Evolutionary conservation across 306 rosid genomes (phyloP).

Genomic region (Malus fusca): DNA sequence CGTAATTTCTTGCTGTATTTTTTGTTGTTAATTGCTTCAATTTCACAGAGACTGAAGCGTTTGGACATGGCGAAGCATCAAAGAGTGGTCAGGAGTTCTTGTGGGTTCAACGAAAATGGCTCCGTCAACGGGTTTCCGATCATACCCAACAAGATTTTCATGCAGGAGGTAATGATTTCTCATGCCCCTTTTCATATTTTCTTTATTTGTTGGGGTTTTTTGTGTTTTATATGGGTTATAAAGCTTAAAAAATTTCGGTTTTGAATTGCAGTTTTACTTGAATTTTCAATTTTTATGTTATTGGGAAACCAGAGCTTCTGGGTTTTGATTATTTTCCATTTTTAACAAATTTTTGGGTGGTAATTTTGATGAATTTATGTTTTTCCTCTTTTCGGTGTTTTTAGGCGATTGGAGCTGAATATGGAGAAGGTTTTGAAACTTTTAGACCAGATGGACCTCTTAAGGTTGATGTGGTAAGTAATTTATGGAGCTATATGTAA

Average conservation of each 20-base stretch:
- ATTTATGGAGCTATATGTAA: not conserved
- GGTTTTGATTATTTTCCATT: not conserved
- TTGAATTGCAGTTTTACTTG: constrained; percentile 9
- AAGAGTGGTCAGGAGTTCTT: constrained; percentile 40
- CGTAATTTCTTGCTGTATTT: not conserved
- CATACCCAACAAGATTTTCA: constrained; percentile 71
- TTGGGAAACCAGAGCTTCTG: constrained; percentile 6
- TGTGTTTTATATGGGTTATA: not conserved
- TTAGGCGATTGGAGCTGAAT: constrained; percentile 98
- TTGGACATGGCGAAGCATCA: constrained; percentile 42
- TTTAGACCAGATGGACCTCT: constrained; percentile 89
- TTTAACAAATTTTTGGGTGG: not conserved
- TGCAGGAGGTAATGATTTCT: constrained; percentile 60
- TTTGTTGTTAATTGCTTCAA: not conserved
- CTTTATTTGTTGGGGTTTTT: not conserved
- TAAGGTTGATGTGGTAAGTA: constrained; percentile 89
- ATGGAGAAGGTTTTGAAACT: constrained; percentile 98
- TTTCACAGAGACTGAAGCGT: constrained; percentile 48
- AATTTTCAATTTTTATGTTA: constrained; percentile 3
- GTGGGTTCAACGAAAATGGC: constrained; percentile 52
- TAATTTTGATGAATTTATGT: not conserved
- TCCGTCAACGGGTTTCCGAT: constrained; percentile 46
- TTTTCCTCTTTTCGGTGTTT: constrained; percentile 7
- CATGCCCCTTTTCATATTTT: not conserved
- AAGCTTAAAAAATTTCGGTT: not conserved